A percentile compares a stretch with the other conserved stretches of the same genome.
These are phyloP conservation scores for Phylloporus gajari DNA, from an alignment of 1,284 basidiomycete genomes.

Conservation along the genomic window DNA sequence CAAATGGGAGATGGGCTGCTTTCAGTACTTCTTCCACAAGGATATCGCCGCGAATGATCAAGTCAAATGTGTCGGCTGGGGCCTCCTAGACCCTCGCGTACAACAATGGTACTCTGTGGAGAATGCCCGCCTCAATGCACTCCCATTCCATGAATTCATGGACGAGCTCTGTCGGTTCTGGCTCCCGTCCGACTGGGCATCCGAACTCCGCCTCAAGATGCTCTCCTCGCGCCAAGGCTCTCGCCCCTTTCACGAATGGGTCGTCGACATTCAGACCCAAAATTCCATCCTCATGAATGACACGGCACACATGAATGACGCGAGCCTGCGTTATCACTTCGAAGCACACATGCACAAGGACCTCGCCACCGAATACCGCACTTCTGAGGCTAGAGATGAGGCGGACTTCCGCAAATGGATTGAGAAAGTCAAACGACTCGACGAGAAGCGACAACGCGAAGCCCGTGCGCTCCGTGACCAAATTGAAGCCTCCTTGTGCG, in stretches of 20 bases:
- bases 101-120: neutral
- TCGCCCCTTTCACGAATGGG: constrained; percentile 18
- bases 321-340: constrained; percentile 9
- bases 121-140: neutral
- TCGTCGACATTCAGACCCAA: neutral
- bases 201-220: neutral
- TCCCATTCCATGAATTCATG: neutral
- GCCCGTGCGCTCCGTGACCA: neutral
- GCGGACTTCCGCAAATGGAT: constrained; percentile 1
- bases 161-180: neutral
- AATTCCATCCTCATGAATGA: constrained; percentile 5
- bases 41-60: neutral
- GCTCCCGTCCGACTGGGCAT: constrained; percentile 12
- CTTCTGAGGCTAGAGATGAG: neutral
- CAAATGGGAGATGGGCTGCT: neutral
- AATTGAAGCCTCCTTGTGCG: neutral
- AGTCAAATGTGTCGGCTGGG: neutral
- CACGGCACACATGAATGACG: neutral
- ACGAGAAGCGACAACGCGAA: neutral
- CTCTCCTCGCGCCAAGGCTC: neutral
- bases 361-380: constrained; percentile 2
- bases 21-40: neutral
- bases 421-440: constrained; percentile 7
- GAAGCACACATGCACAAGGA: constrained; percentile 14
- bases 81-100: neutral